Percentiles rank a stretch among this genome's conserved stretches.
Evolutionary conservation across 495 filamentous ascomycete species (phyloP).

Genomic region (Xylaria castorea): DNA sequence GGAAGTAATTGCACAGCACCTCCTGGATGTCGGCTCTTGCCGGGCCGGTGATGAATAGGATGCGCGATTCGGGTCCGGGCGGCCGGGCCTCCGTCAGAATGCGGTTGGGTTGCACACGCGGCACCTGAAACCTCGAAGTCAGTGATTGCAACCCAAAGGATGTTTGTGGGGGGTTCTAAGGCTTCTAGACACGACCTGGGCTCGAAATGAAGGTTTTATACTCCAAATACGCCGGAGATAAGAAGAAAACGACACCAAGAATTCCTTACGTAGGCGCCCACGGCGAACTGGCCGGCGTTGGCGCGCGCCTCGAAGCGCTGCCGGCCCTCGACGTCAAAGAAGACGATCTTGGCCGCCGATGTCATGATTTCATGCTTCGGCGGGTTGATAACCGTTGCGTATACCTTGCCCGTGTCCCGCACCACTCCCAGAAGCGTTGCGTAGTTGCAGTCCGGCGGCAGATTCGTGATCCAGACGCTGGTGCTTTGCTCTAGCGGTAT

Average conservation of each 20-base stretch:
- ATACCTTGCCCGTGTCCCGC: conserved; percentile 44
- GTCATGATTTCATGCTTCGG: conserved; percentile 33
- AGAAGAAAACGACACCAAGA: neutral
- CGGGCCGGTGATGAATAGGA: conserved; percentile 49
- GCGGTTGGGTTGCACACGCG: conserved; percentile 32
- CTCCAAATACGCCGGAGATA: neutral
- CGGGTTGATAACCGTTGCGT: conserved; percentile 44
- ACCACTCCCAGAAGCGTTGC: conserved; percentile 39
- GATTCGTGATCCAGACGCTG: conserved; percentile 45
- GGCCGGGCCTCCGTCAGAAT: conserved; percentile 27
- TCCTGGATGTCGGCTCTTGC: conserved; percentile 37
- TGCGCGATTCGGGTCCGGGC: conserved; percentile 28
- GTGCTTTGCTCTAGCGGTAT: conserved; percentile 42
- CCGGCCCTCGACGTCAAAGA: conserved; percentile 43
- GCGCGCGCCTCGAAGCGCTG: conserved; percentile 26
- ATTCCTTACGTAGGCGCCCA: conserved; percentile 7
- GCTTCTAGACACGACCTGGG: neutral
- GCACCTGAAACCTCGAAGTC: conserved; percentile 9
- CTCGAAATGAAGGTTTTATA: neutral
- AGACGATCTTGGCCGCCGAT: conserved; percentile 46
- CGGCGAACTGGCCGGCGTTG: conserved; percentile 25
- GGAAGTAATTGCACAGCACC: conserved; percentile 44
- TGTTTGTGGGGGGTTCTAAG: no score
- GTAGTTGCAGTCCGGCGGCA: conserved; percentile 39
- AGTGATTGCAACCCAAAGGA: neutral